Evolutionary conservation across 495 filamentous ascomycete species (phyloP).

Genomic region (Tuber calosporum): DNA sequence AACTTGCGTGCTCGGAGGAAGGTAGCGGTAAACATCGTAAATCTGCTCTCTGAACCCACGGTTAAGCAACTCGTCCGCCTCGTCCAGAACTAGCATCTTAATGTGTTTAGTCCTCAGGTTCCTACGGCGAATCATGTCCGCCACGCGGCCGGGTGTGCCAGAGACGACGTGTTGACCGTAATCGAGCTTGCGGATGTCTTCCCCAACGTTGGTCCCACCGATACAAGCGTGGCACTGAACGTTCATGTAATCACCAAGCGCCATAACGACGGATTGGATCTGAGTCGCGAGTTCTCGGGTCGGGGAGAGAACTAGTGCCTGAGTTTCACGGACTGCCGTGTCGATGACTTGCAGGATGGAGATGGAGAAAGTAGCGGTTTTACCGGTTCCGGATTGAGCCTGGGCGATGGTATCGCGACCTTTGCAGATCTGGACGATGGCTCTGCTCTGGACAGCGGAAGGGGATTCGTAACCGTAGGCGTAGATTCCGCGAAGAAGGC

Average conservation of each 20-base stretch:
- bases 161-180: conserved; percentile 96
- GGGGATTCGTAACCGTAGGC: conserved; percentile 98
- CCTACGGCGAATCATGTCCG: conserved; percentile 97
- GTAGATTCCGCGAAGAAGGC: conserved; percentile 93
- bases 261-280: conserved; percentile 96
- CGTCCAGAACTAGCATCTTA: conserved; percentile 98
- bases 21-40: conserved; percentile 96
- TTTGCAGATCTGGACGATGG: conserved; percentile 98
- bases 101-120: conserved; percentile 88
- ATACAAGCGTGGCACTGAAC: conserved; percentile 98
- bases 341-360: conserved; percentile 93
- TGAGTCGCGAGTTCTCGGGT: conserved; percentile 97
- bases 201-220: conserved; percentile 92
- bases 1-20: conserved; percentile 92
- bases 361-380: conserved; percentile 98
- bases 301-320: conserved; percentile 93
- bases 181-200: conserved; percentile 94
- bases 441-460: conserved; percentile 91
- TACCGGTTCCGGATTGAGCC: conserved; percentile 98
- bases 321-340: conserved; percentile 72
- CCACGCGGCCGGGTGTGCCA: conserved; percentile 89
- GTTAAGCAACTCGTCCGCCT: conserved; percentile 86
- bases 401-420: conserved; percentile 97
- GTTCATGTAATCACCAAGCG: conserved; percentile 98
- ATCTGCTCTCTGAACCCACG: conserved; percentile 98